Evolutionary conservation across 345 rosid species (phyloP), one percentile per base, ranked within the genome.

Genomic region (Ceriops zippeliana): DNA sequence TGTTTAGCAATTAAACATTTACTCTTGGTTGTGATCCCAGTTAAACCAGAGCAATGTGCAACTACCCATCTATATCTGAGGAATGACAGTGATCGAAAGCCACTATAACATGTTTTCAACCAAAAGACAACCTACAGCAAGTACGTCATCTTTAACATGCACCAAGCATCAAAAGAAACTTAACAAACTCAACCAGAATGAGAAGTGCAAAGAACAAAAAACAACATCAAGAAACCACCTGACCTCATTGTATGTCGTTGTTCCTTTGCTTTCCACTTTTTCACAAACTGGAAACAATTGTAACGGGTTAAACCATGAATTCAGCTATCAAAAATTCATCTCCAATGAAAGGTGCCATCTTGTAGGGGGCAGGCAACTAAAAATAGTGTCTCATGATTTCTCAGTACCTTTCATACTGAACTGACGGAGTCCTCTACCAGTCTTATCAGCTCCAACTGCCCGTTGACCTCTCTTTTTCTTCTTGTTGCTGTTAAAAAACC

Each of bases 231-330:
- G 75, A 79, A 80, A 79, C 70, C 81, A 70, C 21, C 79, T 73
- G 74, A 93, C 99, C 96, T 95, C 99, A 66, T 95, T 95, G 76
- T 95, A 95, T 68, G 99, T 91, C 21, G 99, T 95, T 73, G 96
- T 86, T 76, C 97, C 99, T 75, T 90, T 95, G 89, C 93, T 90
- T 86, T 95, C 98, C 71, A 95, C 99, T 77, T 95, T 95, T 71
- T 91, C 99, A 62, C 99, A 95, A 73, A 95, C 99, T 95, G 81
- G 46, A 76, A 34, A 67, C 54, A 75, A 70, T 31, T 75, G 65
- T 46, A 46, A 59, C 63, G 5, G 61, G 53, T 74, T 60, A 59
- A 65, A 54, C 62, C 52, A 56, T 17, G 52, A 49, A 61, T 69
- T 37, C 52, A 76, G 30, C 49, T 31, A 63, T 54, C 59, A 24